These are phyloP conservation scores for Beta macrorhiza DNA, from an alignment of 179 eudicot genomes.

Conservation along the genomic window DNA sequence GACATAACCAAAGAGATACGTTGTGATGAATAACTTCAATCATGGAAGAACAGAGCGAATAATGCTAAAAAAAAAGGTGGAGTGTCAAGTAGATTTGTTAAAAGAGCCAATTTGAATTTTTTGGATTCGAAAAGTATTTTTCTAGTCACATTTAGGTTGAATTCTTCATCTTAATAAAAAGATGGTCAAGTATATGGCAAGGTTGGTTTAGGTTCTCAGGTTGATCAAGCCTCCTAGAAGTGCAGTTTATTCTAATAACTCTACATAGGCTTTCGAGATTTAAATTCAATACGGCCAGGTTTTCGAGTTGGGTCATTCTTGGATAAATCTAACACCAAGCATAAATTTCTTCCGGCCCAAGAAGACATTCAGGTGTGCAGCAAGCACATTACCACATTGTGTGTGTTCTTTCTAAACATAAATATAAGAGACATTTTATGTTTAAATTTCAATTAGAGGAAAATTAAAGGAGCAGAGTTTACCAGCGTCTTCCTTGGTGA, in stretches of 20 bases:
- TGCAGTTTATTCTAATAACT: too few relatives aligned
- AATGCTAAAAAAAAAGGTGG: background rate
- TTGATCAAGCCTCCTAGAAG: background rate
- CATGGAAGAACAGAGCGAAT: background rate
- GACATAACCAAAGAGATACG: constrained; percentile 8
- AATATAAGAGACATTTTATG: background rate
- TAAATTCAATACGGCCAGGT: too few relatives aligned
- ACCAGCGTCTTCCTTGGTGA: constrained; percentile 93
- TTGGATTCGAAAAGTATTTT: background rate
- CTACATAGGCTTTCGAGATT: too few relatives aligned
- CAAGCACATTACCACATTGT: background rate
- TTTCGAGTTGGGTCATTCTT: background rate
- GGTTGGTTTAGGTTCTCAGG: background rate
- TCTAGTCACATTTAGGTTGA: too few relatives aligned
- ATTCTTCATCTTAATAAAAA: too few relatives aligned
- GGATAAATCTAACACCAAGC: background rate
- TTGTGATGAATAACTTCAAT: background rate
- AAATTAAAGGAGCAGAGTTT: constrained; percentile 8
- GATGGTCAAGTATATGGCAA: background rate
- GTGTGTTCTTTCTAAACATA: too few relatives aligned
- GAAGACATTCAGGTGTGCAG: background rate
- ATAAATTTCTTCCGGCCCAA: background rate
- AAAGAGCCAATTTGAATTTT: background rate
- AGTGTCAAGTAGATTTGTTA: background rate
- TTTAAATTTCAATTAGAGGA: background rate